A percentile compares a stretch with the other conserved stretches of the same genome.
phyloP scores from a whole-genome alignment of 2,329 filamentous ascomycete genomes.

The Chaetomium strumarium region DNA sequence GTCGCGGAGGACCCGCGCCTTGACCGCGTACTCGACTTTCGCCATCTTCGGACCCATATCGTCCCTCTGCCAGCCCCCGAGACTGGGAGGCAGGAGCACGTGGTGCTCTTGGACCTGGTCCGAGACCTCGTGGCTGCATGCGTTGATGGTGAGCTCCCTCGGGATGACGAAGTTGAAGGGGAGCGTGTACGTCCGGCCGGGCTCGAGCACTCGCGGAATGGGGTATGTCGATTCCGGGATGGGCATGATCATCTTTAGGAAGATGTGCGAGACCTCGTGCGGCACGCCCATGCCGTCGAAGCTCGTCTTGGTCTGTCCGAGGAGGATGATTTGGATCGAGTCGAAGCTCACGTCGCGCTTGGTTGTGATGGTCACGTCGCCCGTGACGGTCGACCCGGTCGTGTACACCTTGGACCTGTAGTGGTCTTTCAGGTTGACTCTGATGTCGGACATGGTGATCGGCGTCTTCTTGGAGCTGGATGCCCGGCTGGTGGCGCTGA shows the following conservation, averaged over 20 bases:
- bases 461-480: slow-evolving; percentile 9
- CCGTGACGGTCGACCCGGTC: slow-evolving; percentile 46
- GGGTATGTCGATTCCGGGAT: slow-evolving; percentile 44
- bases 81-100: slow-evolving; percentile 46
- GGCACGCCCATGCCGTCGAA: slow-evolving; percentile 47
- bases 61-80: slow-evolving; percentile 48
- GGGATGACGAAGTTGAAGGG: slow-evolving; percentile 57
- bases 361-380: slow-evolving; percentile 42
- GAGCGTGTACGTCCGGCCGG: slow-evolving; percentile 43
- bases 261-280: slow-evolving; percentile 44
- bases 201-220: slow-evolving; percentile 40
- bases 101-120: slow-evolving; percentile 47
- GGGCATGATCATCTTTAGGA: slow-evolving; percentile 53
- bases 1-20: slow-evolving; percentile 38
- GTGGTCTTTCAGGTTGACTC: slow-evolving; percentile 47
- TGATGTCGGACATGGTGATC: slow-evolving; percentile 36
- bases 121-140: slow-evolving; percentile 46
- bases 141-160: slow-evolving; percentile 50
- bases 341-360: slow-evolving; percentile 45
- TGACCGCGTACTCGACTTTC: slow-evolving; percentile 47
- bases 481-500: not conserved
- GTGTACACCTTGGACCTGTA: slow-evolving; percentile 52
- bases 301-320: slow-evolving; percentile 45
- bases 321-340: slow-evolving; percentile 46
- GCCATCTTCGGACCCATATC: slow-evolving; percentile 52